Evolutionary conservation across 441 rosid genomes (phyloP), one percentile per base, ranked within the genome.

Genomic region (Gossypium gossypioides): DNA sequence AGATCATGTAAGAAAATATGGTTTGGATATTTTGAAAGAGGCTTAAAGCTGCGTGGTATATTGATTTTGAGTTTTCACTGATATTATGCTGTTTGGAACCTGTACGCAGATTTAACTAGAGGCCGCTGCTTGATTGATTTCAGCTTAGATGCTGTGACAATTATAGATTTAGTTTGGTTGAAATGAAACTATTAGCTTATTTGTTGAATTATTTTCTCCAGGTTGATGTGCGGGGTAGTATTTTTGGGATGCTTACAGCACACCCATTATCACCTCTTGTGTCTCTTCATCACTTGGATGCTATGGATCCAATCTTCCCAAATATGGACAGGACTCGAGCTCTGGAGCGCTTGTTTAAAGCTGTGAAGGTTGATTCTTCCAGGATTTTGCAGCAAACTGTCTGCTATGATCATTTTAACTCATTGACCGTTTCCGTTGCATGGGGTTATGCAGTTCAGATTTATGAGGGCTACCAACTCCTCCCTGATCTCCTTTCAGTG

Each of bases 401-500:
- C 63, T 94, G 98, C 75, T 94, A 94, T 78, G 92, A 90, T 74
- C 81, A 70, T 22, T 40, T 22, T 16, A 82, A 80, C 78, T 76
- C 69, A 24, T 82, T 90, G 75, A 88, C 94, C 2, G 80, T 88
- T 66, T 92, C 94, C 13, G 87, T 90, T 75, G 87, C 91, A 4
- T 94, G 97, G 98, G 97, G 97, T 40, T 92, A 92, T 73, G 92
- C 96, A 4, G 51, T 94, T 82, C 92, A 86, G 88, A 88, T 92
- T 51, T 84, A 84, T 40, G 91, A 90, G 76, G 91, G 96, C 44
- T 87, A 92, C 70, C 78, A 77, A 63, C 86, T 87, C 40, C 94
- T 94, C 54, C 97, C 97, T 0, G 92, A 87, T 81, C 91, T 92
- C 63, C 85, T 94, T 58, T 72, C 87, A 4, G 13, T 79, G 55